phyloP scores from a whole-genome alignment of 2,329 filamentous ascomycete species.

The Botrytis elliptica region DNA sequence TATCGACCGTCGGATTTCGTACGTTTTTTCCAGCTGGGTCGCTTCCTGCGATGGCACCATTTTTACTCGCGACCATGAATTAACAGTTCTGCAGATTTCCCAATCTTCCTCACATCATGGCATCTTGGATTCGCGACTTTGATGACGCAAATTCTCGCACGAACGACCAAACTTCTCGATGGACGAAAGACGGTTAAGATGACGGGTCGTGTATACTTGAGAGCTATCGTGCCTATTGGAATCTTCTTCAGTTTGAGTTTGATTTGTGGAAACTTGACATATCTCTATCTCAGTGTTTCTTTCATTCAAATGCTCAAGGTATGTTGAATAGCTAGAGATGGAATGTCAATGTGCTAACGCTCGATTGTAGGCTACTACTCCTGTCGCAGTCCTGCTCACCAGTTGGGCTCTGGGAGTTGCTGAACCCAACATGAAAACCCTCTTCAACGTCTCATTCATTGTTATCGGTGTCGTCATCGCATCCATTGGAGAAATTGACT shows the following conservation, averaged over 20 bases:
- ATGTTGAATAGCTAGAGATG: not conserved
- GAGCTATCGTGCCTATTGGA: conserved; percentile 91
- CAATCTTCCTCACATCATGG: conserved; percentile 90
- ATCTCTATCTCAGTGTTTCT: conserved; percentile 90
- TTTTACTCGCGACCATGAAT: conserved; percentile 23
- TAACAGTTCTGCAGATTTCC: conserved; percentile 53
- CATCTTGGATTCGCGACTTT: conserved; percentile 89
- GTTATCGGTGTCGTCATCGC: conserved; percentile 93
- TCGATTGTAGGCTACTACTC: conserved; percentile 73
- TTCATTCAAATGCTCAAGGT: conserved; percentile 99
- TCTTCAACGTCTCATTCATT: conserved; percentile 92
- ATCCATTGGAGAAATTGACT: conserved; percentile 93
- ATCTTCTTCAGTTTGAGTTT: conserved; percentile 94
- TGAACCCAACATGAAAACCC: conserved; percentile 78
- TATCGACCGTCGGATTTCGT: conserved; percentile 83
- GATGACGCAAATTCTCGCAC: conserved; percentile 90
- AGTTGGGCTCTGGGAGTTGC: conserved; percentile 81
- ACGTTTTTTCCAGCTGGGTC: conserved; percentile 43
- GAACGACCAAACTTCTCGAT: conserved; percentile 86
- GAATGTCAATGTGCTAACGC: conserved; percentile 21
- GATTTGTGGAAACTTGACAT: conserved; percentile 95
- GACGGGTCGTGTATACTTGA: conserved; percentile 89
- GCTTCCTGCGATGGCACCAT: not conserved
- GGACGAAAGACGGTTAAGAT: conserved; percentile 96
- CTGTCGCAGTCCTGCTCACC: conserved; percentile 85